Evolutionary conservation across 805 yeast genomes (phyloP), one percentile per base, ranked within the genome.

Genomic region (Wickerhamiella spandovensis): DNA sequence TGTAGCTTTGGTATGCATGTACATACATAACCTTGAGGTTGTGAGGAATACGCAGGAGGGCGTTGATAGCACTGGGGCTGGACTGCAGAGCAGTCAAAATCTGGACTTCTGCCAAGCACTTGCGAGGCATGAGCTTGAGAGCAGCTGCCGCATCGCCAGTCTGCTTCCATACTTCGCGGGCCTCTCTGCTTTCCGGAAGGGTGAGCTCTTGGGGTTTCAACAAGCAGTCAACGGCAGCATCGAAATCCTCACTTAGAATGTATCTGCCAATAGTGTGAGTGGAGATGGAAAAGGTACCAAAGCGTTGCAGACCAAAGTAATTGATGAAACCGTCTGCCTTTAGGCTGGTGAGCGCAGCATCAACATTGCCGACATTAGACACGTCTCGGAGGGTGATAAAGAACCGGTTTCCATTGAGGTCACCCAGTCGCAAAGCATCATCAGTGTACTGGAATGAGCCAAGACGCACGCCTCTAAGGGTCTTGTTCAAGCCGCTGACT

Each of bases 231-330:
- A 74, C 90, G 1, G 94, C 96, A 13, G 71, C 73, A 58, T 82
- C 75, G 88, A 95, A 92, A 51, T 88, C 79, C 35, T 77, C 78
- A 46, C 77, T 72, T 47, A 92, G 68, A 24, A 90, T 71, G 54
- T 74, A 74, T 54, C 77, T 77, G 46, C 99, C 99, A 49, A 89
- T 72, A 28, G 74, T 76, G 65, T 92, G 97, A 0, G 98, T 89
- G 2, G 97, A 86, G 25, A 88, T 74, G 12, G 96, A 84, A 61
- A 87, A 90, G 0, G 98, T 89, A 25, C 99, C 99, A 64, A 92
- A 92, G 61, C 99, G 73, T 70, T 92, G 99, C 89, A 92, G 82
- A n/a, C 99, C 99, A 64, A 76, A 92, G 63, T 92, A 92, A 65
- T 92, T 92, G 55, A 92, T 82, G 61, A 86, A 92, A 0, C 99